Evolutionary conservation across 73 alveolate genomes (phyloP), one percentile per base, ranked within the genome.

Genomic region (Effrenium voratum): DNA sequence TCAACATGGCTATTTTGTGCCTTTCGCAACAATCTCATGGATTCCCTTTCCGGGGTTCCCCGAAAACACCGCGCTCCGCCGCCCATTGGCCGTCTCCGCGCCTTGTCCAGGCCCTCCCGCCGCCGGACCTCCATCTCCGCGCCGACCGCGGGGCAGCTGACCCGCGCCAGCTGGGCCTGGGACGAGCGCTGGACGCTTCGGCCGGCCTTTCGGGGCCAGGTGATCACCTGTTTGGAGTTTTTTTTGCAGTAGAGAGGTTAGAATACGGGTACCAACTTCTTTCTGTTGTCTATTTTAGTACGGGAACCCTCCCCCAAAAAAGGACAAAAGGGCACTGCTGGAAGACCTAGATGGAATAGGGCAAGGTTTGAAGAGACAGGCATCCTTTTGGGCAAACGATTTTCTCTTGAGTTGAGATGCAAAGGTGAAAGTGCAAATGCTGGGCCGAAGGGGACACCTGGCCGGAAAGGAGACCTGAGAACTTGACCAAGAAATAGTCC

Each of bases 61-160:
- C n/a, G n/a, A n/a, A n/a, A n/a, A n/a, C n/a, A n/a, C n/a, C n/a
- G n/a, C n/a, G n/a, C n/a, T n/a, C n/a, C n/a, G n/a, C n/a, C n/a
- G n/a, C n/a, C n/a, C n/a, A n/a, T n/a, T n/a, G n/a, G n/a, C n/a
- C n/a, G n/a, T n/a, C n/a, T n/a, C n/a, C 57, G 34, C 28, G 52
- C 97, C 97, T 90, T 90, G 87, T 79, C 97, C 73, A 90, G 22
- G 87, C 97, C 97, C 38, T 90, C 97, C 10, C 97, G 82, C 16
- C 97, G 77, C 3, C 97, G 97, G 46, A 59, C n/a, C 47, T 57
- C 82, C 94, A 43, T 86, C 46, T 86, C 94, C 8, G 94, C 94
- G 3, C 94, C 94, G 59, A 86, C 94, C 5, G 47, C 94, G 4
- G 94, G 94, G 82, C 94, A 86, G 94, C 82, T 57, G 94, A 82